Evolutionary conservation across 768 basidiomycete species (phyloP).

Genomic region (Lepiota subincarnata): DNA sequence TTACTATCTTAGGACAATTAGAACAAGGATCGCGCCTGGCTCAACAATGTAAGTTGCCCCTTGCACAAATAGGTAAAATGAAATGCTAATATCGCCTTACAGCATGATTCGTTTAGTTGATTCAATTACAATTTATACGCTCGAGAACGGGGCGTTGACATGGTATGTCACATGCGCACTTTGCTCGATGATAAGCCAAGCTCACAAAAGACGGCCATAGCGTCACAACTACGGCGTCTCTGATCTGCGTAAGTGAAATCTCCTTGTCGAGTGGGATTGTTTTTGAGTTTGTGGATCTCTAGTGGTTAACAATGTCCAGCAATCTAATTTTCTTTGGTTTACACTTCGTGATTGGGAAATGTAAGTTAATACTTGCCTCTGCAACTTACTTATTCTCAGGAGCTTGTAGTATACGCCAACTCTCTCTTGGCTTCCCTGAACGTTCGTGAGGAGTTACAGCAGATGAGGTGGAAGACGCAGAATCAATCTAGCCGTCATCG

Average conservation of each 20-base stretch:
- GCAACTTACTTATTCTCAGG: background rate
- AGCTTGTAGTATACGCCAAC: conserved; percentile 30
- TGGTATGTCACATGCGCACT: conserved; percentile 24
- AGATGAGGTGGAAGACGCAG: conserved; percentile 3
- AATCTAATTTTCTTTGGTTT: conserved; percentile 43
- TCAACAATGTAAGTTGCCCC: conserved; percentile 7
- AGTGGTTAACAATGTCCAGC: conserved; percentile 41
- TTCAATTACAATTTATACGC: conserved; percentile 44
- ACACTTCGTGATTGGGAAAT: conserved; percentile 44
- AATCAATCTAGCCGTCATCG: background rate
- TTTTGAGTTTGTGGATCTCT: background rate
- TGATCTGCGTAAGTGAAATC: conserved; percentile 33
- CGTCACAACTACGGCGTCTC: conserved; percentile 35
- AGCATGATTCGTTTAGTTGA: conserved; percentile 48
- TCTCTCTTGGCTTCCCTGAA: conserved; percentile 27
- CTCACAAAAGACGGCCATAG: conserved; percentile 18
- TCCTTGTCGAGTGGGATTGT: background rate
- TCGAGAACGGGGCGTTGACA: conserved; percentile 51
- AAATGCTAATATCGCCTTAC: background rate
- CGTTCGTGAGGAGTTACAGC: conserved; percentile 6
- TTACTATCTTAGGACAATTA: conserved; percentile 35
- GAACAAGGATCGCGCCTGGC: conserved; percentile 36
- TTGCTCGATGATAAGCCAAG: no score
- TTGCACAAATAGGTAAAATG: background rate
- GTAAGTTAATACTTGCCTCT: conserved; percentile 22